Evolutionary conservation across 148 eudicot genomes (phyloP).

Genomic region (Hydrangea macrophylla): DNA sequence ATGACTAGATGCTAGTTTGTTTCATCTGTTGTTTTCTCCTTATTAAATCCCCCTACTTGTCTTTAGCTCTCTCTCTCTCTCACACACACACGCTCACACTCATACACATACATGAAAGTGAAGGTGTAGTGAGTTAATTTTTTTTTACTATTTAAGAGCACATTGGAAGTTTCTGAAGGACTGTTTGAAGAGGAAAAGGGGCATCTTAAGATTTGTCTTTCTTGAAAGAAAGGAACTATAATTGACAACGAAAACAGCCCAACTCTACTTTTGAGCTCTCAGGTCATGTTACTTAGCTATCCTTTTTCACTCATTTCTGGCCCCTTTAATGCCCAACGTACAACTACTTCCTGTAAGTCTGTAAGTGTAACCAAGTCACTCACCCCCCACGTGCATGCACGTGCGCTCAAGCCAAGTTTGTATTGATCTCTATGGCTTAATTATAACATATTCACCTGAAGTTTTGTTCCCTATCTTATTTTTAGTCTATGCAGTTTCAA

Average conservation of each 20-base stretch:
- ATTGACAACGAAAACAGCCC: constrained; percentile 8
- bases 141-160: constrained; percentile 18
- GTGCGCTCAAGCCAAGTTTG: too few relatives aligned
- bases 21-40: constrained; percentile 25
- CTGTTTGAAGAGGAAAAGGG: constrained; percentile 9
- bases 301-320: not conserved
- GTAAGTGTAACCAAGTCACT: constrained; percentile 2
- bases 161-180: constrained; percentile 20
- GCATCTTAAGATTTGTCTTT: constrained; percentile 18
- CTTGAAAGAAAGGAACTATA: constrained; percentile 9
- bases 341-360: too few relatives aligned
- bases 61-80: not conserved
- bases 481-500: too few relatives aligned
- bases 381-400: constrained; percentile 10
- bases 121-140: constrained; percentile 22
- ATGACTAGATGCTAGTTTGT: constrained; percentile 9
- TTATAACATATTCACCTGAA: too few relatives aligned
- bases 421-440: too few relatives aligned
- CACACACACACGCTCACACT: not conserved
- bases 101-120: not conserved
- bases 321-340: not conserved
- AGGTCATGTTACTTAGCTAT: constrained; percentile 1
- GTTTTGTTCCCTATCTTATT: too few relatives aligned
- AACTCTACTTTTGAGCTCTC: constrained; percentile 12
- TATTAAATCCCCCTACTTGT: constrained; percentile 15